Conservation (phyloP, 768 basidiomycete species). For the Podaxis sp. region DNA sequence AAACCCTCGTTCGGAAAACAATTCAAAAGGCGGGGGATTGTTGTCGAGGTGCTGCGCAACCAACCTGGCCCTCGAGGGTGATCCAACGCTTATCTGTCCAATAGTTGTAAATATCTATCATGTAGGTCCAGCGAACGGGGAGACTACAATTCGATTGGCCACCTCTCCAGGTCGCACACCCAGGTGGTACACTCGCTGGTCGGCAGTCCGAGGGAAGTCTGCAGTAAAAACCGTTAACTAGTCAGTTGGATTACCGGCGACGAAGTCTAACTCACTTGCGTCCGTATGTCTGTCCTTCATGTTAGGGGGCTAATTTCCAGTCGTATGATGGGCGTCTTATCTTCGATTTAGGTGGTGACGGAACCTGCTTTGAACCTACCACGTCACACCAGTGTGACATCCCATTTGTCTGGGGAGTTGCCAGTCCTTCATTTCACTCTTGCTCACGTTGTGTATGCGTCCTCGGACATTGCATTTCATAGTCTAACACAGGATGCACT, state of each 20-base stretch:
- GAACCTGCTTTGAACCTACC: neutral
- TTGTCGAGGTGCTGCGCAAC: constrained; percentile 61
- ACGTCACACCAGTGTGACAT: constrained; percentile 4
- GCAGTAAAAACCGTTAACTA: neutral
- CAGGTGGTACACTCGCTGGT: constrained; percentile 76
- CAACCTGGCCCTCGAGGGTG: constrained; percentile 57
- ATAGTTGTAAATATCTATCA: constrained; percentile 1
- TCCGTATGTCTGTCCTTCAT: constrained; percentile 65
- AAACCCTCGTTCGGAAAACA: constrained; percentile 74
- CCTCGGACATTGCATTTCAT: no score
- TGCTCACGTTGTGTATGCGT: no score
- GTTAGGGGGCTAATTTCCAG: neutral
- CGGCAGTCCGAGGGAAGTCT: constrained; percentile 77
- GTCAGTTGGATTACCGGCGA: neutral
- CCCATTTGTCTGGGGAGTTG: neutral
- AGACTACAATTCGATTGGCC: constrained; percentile 69
- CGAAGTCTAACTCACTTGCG: constrained; percentile 49
- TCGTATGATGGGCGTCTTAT: neutral
- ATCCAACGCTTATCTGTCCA: constrained; percentile 67
- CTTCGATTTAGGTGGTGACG: neutral
- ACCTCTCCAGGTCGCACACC: constrained; percentile 74
- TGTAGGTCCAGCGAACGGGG: neutral
- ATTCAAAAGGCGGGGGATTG: constrained; percentile 52
- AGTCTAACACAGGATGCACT: no score
- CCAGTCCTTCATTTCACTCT: no score